Percentiles rank a stretch among this genome's conserved stretches.
phyloP scores from a whole-genome alignment of 129 eudicot genomes.

The Silybum marianum region DNA sequence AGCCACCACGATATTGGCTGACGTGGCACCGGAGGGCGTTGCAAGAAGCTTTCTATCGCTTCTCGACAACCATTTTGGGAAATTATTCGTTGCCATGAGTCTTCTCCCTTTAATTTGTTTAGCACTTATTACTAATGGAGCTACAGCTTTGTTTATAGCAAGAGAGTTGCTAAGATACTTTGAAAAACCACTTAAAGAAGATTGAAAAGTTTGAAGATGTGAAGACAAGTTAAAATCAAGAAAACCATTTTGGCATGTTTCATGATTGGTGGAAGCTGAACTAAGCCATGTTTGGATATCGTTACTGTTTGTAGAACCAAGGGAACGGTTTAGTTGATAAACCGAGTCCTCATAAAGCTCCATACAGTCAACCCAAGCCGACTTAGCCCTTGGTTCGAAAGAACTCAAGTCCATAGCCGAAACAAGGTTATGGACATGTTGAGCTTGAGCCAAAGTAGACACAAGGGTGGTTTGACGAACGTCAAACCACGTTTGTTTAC shows the following conservation, averaged over 20 bases:
- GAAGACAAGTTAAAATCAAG: constrained; percentile 46
- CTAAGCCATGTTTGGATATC: constrained; percentile 64
- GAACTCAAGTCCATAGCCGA: constrained; percentile 51
- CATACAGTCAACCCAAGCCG: constrained; percentile 67
- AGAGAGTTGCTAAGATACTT: constrained; percentile 55
- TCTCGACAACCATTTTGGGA: constrained; percentile 45
- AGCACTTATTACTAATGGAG: constrained; percentile 30
- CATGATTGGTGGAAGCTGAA: constrained; percentile 50
- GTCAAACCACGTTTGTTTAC: constrained; percentile 23
- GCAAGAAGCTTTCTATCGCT: constrained; percentile 51
- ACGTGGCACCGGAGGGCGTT: constrained; percentile 28
- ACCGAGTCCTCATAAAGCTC: constrained; percentile 68
- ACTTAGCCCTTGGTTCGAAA: constrained; percentile 41
- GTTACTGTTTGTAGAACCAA: constrained; percentile 30
- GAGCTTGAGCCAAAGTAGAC: constrained; percentile 53
- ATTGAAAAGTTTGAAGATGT: constrained; percentile 30
- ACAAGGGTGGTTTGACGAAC: constrained; percentile 43
- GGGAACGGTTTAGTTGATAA: constrained; percentile 43
- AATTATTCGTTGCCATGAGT: constrained; percentile 22
- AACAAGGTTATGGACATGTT: constrained; percentile 45
- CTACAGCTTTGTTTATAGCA: constrained; percentile 51
- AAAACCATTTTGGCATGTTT: constrained; percentile 64
- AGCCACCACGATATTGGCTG: constrained; percentile 56
- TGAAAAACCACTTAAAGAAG: constrained; percentile 30
- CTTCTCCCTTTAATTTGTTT: constrained; percentile 39